Evolutionary conservation across 306 rosid genomes (phyloP), one percentile per base, ranked within the genome.

Genomic region (Cicer pinnatifidum): DNA sequence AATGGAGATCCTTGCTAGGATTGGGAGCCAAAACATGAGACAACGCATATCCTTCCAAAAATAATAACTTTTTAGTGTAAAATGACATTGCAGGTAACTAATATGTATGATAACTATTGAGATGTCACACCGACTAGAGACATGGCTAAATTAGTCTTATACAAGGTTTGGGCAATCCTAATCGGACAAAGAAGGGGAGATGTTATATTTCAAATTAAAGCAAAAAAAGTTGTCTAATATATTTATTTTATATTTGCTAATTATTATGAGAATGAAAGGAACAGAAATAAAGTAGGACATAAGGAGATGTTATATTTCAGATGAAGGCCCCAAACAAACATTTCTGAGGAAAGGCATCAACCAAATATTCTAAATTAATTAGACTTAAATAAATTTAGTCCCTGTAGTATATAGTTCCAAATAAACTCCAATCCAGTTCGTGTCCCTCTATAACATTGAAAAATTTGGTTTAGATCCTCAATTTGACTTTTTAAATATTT

Each of bases 341-440:
- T 9, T 47, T 19, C 8, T 8, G 3, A 39, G 54, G 65, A 64
- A 23, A 51, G 13, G 15, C 20, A 33, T n/a, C 33, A 9, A 20
- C 71, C 61, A 20, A 45, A 12, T 38, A 37, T 69, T 77, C 15
- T 44, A 54, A 46, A 17, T 73, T 80, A 28, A 51, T 38, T 44
- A 51, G 65, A n/a, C 41, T 28, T 12, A 23, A 58, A 6, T 28
- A 58, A 45, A 11, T 9, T 45, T 45, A 45, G n/a, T 45, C 13
- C 13, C 0, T 45, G 51, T 45, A 45, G 12, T 50, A 41, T 33
- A 28, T 45, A 9, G n/a, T 45, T 45, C 1, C 11, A 28, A 28
- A 28, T 28, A 28, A 28, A 3, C 35, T 11, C 11, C 51, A n/a
- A 9, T 10, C 3, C 52, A 46, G 16, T 46, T 11, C 5, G 7